A percentile compares a stretch with the other conserved stretches of the same genome.
Evolutionary conservation across 2,329 filamentous ascomycete genomes (phyloP).

Genomic region (Penicillium occitanis): DNA sequence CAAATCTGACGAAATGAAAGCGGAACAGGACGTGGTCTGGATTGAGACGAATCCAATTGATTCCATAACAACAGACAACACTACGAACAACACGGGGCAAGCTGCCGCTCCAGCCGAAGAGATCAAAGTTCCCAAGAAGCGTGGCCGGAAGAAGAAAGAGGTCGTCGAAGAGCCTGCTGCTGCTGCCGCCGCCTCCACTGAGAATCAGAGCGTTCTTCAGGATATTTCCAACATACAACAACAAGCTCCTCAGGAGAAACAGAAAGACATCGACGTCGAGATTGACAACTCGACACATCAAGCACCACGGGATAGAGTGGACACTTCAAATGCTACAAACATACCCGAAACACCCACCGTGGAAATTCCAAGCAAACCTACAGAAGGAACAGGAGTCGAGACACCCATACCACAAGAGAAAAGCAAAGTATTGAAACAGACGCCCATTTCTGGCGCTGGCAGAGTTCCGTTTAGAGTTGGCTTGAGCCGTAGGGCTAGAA

Average conservation of each 20-base stretch:
- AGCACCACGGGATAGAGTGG: background rate
- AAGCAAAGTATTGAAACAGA: constrained; percentile 39
- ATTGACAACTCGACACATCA: background rate
- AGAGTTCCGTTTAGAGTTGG: constrained; percentile 50
- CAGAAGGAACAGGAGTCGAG: constrained; percentile 13
- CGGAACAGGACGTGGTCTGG: constrained; percentile 47
- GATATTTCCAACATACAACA: constrained; percentile 15
- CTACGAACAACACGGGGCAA: constrained; percentile 11
- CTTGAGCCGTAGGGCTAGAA: constrained; percentile 49
- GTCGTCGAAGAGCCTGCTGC: constrained; percentile 7
- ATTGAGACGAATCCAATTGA: constrained; percentile 33
- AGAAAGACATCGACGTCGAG: background rate
- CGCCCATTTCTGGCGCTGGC: constrained; percentile 40
- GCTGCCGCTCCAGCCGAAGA: constrained; percentile 7
- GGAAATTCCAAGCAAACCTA: constrained; percentile 23
- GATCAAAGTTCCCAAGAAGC: constrained; percentile 40
- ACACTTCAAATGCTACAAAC: background rate
- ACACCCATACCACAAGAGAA: constrained; percentile 1
- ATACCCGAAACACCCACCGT: background rate
- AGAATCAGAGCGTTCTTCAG: constrained; percentile 13
- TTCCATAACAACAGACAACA: background rate
- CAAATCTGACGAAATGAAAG: constrained; percentile 31
- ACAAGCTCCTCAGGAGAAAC: constrained; percentile 11
- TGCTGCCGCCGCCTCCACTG: background rate
- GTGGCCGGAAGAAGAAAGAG: constrained; percentile 43